Evolutionary conservation across 176 grass and related monocot species (phyloP).

Genomic region (Tuctoria greenei): DNA sequence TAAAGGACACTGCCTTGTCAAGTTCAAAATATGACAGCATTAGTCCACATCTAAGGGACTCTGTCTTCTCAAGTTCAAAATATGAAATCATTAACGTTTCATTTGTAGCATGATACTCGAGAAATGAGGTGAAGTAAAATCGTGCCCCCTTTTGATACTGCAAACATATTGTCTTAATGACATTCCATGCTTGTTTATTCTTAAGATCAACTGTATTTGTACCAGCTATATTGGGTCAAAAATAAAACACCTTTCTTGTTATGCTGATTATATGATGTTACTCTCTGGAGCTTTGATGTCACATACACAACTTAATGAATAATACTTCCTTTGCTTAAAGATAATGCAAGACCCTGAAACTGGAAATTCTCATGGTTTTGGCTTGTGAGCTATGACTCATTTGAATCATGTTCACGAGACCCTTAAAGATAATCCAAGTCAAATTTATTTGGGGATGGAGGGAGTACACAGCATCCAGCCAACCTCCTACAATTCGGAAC

Average conservation of each 20-base stretch:
- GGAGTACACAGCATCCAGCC: too few relatives aligned
- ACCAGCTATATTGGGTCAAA: neutral
- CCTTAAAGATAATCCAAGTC: too few relatives aligned
- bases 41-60: neutral
- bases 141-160: neutral
- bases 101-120: neutral
- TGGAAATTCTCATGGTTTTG: slow-evolving; percentile 96
- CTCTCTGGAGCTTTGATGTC: neutral
- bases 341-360: slow-evolving; percentile 98
- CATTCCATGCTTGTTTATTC: neutral
- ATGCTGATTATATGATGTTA: neutral
- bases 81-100: neutral
- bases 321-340: slow-evolving; percentile 33
- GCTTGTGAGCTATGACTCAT: slow-evolving; percentile 98
- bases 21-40: too few relatives aligned
- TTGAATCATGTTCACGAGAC: too few relatives aligned
- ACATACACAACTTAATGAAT: neutral
- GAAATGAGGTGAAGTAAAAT: neutral
- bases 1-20: too few relatives aligned
- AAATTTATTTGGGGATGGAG: too few relatives aligned
- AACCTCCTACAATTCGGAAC: too few relatives aligned
- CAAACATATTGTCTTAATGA: neutral
- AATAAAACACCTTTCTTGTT: neutral
- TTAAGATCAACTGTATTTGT: slow-evolving; percentile 4
- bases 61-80: slow-evolving; percentile 19